These are phyloP conservation scores for Globisporangium takayamanum DNA, from an alignment of 352 stramenopile genomes.

Conservation along the genomic window DNA sequence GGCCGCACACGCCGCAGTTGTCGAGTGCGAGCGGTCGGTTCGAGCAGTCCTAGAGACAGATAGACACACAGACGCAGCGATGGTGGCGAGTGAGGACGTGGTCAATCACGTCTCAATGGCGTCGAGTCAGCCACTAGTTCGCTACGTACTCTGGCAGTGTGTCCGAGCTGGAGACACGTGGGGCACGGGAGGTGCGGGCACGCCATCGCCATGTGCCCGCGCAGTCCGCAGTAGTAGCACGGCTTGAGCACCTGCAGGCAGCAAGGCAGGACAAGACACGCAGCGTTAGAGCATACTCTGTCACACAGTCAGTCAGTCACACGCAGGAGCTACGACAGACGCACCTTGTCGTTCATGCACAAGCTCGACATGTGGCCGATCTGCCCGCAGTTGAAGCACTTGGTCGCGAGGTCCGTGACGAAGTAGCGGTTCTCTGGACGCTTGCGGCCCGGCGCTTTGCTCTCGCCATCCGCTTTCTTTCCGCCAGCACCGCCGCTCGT, in stretches of 20 bases:
- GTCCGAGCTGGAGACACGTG: conserved; percentile 60
- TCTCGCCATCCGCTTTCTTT: conserved; percentile 17
- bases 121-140: no score
- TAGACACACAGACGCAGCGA: neutral
- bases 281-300: neutral
- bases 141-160: conserved; percentile 43
- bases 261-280: neutral
- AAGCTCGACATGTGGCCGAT: conserved; percentile 71
- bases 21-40: conserved; percentile 36
- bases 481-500: conserved; percentile 1
- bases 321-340: neutral
- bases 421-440: conserved; percentile 76
- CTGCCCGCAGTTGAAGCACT: conserved; percentile 81
- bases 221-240: conserved; percentile 77
- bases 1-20: conserved; percentile 50
- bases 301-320: neutral
- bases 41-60: conserved; percentile 35
- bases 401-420: conserved; percentile 71
- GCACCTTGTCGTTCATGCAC: conserved; percentile 63
- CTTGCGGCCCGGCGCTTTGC: conserved; percentile 27
- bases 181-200: conserved; percentile 66
- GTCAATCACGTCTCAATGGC: neutral
- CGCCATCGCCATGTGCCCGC: conserved; percentile 59
- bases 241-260: conserved; percentile 40
- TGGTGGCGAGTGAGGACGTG: neutral